Evolutionary conservation across 257 asterid species (phyloP).

Genomic region (Catharanthus roseus): DNA sequence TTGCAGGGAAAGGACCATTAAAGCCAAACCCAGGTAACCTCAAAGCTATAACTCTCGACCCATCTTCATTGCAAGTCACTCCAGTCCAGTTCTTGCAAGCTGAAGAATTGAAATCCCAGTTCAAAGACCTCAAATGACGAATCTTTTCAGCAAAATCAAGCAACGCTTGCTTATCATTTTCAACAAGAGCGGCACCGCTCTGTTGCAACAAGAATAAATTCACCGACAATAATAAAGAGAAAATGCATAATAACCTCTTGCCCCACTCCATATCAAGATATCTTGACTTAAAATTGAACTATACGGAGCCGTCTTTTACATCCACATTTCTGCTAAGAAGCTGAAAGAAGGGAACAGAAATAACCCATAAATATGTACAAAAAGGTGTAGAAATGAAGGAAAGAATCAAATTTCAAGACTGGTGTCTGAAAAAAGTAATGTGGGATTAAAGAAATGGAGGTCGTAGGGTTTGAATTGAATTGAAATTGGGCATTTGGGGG

Average conservation of each 20-base stretch:
- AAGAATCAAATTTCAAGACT: conserved; percentile 43
- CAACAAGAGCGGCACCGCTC: conserved; percentile 33
- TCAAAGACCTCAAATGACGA: conserved; percentile 49
- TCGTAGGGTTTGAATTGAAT: conserved; percentile 45
- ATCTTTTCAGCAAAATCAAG: conserved; percentile 50
- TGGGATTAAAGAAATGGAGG: conserved; percentile 37
- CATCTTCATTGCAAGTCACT: conserved; percentile 57
- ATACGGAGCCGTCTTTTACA: conserved; percentile 1
- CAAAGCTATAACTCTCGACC: conserved; percentile 53
- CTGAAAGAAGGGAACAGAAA: conserved; percentile 19
- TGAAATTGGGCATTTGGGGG: conserved; percentile 31
- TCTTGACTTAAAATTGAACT: neutral
- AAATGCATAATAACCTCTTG: conserved; percentile 26
- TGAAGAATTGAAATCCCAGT: conserved; percentile 47
- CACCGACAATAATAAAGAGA: conserved; percentile 28
- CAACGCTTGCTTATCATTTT: conserved; percentile 66
- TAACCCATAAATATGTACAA: conserved; percentile 15
- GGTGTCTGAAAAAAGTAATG: conserved; percentile 42
- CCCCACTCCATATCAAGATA: conserved; percentile 39
- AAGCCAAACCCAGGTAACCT: conserved; percentile 83
- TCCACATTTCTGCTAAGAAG: conserved; percentile 18
- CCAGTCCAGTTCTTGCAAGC: conserved; percentile 81
- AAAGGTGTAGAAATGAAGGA: conserved; percentile 21
- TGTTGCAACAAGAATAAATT: conserved; percentile 28
- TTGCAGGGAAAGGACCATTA: conserved; percentile 64